Evolutionary conservation across 331 rosid species (phyloP).

Genomic region (Phaseolus coccineus): DNA sequence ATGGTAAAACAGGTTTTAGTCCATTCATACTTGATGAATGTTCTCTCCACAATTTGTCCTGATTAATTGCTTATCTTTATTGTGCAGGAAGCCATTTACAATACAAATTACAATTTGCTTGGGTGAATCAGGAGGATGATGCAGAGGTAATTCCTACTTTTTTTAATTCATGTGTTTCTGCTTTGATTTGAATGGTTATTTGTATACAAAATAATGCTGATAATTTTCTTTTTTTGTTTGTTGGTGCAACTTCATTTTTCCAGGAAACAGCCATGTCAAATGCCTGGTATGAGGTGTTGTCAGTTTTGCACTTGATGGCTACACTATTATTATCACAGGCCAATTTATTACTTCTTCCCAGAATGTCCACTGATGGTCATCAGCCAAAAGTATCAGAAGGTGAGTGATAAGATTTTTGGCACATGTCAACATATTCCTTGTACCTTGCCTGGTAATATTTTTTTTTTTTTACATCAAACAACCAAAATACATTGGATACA

Average conservation of each 20-base stretch:
- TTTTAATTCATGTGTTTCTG: constrained; percentile 13
- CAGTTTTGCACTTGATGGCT: constrained; percentile 97
- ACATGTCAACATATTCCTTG: constrained; percentile 20
- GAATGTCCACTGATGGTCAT: constrained; percentile 86
- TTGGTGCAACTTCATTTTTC: constrained; percentile 20
- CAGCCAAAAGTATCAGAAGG: constrained; percentile 98
- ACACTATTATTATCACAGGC: constrained; percentile 85
- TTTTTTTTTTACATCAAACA: constrained; percentile 12
- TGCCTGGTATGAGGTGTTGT: constrained; percentile 98
- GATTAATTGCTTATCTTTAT: constrained; percentile 47
- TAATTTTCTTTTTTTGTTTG: neutral
- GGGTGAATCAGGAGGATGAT: constrained; percentile 98
- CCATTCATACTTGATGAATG: constrained; percentile 39
- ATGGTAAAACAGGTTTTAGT: constrained; percentile 62
- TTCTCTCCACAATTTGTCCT: constrained; percentile 40
- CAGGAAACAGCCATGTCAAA: constrained; percentile 94
- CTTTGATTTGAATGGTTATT: constrained; percentile 36
- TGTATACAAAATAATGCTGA: constrained; percentile 21
- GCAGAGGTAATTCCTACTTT: constrained; percentile 66
- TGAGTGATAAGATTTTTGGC: constrained; percentile 39
- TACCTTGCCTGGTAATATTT: neutral
- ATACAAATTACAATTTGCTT: constrained; percentile 84
- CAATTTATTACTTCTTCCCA: constrained; percentile 95
- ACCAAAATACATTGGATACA: constrained; percentile 28
- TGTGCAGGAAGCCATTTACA: constrained; percentile 93